Evolutionary conservation across 225 moss, liverwort and hornwort species (phyloP), one percentile per base, ranked within the genome.

Genomic region (Takakia lepidozioides): DNA sequence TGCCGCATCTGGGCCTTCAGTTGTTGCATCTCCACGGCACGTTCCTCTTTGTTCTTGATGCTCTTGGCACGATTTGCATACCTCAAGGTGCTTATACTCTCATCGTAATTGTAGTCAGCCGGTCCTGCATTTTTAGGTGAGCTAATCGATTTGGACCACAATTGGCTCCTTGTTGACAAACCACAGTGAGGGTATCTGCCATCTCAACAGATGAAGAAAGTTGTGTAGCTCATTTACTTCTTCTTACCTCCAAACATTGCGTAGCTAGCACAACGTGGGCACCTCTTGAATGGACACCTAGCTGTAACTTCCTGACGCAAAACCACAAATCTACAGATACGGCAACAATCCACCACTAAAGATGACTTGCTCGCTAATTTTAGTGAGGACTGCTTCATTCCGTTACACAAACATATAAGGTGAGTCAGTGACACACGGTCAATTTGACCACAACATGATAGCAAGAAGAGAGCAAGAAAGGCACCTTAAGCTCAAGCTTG

Each of bases 21-120:
- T 46, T 86, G 66, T 65, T 95, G 82, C 63, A 95, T 71, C 66
- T 86, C 82, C 13, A 67, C 62, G 27, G 90, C 90, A 29, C 77
- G 75, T 35, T 77, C 69, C 6, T 47, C 56, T 19, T 95, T 95
- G 56, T 90, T 95, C 61, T 87, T 95, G 48, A 95, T 95, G 57
- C 86, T 95, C 66, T 95, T 95, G 27, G 90, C 95, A 40, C 95
- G 76, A 48, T 90, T 95, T 11, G 95, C 95, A 46, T 95, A 95
- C n/a, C 90, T 73, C 56, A 95, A 64, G 25, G 95, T 95, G 69
- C 95, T 95, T 46, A 95, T 71, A 54, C 73, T 82, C 65, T 90
- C 95, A 43, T 95, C 90, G 64, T 79, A 90, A 61, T 87, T 95
- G 62, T 82, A 87, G 61, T 90, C 95, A 51, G 95, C 86, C 25